phyloP scores from a whole-genome alignment of 805 yeast species.

The Candida hungchunana region DNA sequence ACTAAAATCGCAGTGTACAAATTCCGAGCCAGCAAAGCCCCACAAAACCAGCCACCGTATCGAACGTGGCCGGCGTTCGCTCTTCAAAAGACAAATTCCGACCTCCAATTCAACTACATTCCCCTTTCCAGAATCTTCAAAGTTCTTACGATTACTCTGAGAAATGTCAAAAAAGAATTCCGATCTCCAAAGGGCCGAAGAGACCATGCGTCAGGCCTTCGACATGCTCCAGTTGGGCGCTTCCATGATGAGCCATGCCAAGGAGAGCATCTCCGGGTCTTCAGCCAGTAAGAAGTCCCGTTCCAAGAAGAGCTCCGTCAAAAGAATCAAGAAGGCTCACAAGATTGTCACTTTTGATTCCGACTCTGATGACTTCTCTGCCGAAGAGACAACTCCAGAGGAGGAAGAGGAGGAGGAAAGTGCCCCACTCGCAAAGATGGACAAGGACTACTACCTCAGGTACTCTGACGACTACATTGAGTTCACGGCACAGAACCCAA shows the following conservation, averaged over 20 bases:
- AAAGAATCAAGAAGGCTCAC: slow-evolving; percentile 1
- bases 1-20: too few species aligned
- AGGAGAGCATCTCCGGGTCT: slow-evolving; percentile 3
- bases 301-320: slow-evolving; percentile 1
- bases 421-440: slow-evolving; percentile 1
- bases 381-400: slow-evolving; percentile 23
- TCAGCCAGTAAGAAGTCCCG: slow-evolving; percentile 4
- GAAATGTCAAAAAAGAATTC: slow-evolving; percentile 4
- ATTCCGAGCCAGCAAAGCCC: too few species aligned
- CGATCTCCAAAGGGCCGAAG: slow-evolving; percentile 17
- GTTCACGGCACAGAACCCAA: slow-evolving; percentile 70
- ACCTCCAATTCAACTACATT: not conserved
- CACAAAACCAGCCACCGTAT: too few species aligned
- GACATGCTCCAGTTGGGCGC: slow-evolving; percentile 24
- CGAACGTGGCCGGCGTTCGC: too few species aligned
- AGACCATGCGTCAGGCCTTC: slow-evolving; percentile 24
- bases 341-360: slow-evolving; percentile 21
- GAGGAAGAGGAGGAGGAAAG: slow-evolving; percentile 16
- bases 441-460: slow-evolving; percentile 26
- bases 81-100: not conserved
- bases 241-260: slow-evolving; percentile 16
- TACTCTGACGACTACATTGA: slow-evolving; percentile 53
- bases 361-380: slow-evolving; percentile 8
- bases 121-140: not conserved
- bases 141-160: too few species aligned